Base-by-base conservation (phyloP, 2,329 filamentous ascomycete species). In the Verticillium klebahnii region DNA sequence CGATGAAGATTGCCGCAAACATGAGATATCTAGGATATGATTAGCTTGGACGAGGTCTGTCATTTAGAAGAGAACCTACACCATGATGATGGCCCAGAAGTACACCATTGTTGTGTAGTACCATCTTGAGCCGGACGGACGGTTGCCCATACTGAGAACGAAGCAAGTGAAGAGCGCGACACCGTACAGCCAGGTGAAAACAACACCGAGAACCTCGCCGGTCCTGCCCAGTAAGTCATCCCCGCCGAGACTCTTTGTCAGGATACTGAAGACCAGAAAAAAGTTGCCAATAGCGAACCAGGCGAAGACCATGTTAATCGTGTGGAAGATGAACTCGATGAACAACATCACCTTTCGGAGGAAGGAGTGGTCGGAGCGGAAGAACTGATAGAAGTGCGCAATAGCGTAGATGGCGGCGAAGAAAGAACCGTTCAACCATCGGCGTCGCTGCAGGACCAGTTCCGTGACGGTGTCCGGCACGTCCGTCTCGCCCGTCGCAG, bases 211-310 rank as follows among this genome's bases (percentile, higher is more conserved):
- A 62, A 97, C 87, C 45, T 86, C 86, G 60, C 95, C 95, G 11
- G 86, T 86, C 5, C 84, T 88, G 57, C 93, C 92, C 2, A 97
- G 84, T 31, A 97, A 83, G 36, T 84, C 75, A 0, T 78, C 69
- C 31, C 85, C 82, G 56, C 92, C 90, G 67, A 99, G 81, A 70
- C 93, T 97, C 12, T 88, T 89, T 1, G 94, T 98, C 66, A 99
- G 81, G 73, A 99, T 98, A 75, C 93, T 93, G 82, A 99, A 99
- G 68, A 99, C 94, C 72, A 99, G 80, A 85, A 98, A 99, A 84
- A 99, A 99, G 79, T 99, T 99, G 72, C 95, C 91, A 71, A 98
- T 95, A 69, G 90, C 92, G 73, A 99, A 98, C 95, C 95, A 99
- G 60, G 95, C 93, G 74, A 98, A 99, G 72, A 99, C 85, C 92